phyloP scores from a whole-genome alignment of 345 rosid species.

The Populus deltoides region DNA sequence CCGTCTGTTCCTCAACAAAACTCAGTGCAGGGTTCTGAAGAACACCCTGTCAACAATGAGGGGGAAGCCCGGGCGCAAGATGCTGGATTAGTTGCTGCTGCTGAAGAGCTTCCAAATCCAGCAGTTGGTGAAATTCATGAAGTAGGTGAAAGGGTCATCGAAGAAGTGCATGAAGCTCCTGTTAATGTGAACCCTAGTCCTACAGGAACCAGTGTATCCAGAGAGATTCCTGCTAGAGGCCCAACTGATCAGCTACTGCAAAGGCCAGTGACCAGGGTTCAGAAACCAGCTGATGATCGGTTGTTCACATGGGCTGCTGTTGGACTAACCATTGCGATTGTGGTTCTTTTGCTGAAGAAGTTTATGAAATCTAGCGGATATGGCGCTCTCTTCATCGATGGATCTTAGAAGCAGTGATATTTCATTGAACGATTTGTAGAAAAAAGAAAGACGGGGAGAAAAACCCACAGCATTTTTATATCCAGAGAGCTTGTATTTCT shows the following conservation, averaged over 20 bases:
- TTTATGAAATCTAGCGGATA: conserved; percentile 74
- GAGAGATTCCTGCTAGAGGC: conserved; percentile 33
- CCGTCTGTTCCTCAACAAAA: conserved; percentile 50
- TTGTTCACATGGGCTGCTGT: conserved; percentile 80
- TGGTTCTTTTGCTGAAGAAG: conserved; percentile 85
- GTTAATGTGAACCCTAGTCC: conserved; percentile 29
- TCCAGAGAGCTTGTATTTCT: not conserved
- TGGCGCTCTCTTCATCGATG: conserved; percentile 76
- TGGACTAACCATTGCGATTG: conserved; percentile 79
- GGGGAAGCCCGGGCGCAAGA: conserved; percentile 24
- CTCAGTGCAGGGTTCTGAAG: conserved; percentile 27
- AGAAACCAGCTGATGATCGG: conserved; percentile 72
- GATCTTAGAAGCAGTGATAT: conserved; percentile 40
- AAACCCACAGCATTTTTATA: not conserved
- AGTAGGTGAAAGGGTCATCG: conserved; percentile 39
- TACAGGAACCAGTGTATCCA: conserved; percentile 24
- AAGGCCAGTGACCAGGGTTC: conserved; percentile 39
- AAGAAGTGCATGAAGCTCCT: conserved; percentile 43
- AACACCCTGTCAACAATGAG: conserved; percentile 17
- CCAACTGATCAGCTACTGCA: conserved; percentile 30
- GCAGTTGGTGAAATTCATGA: conserved; percentile 15
- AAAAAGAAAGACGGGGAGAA: not conserved
- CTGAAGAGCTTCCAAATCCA: conserved; percentile 26
- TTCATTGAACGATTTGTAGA: not conserved
- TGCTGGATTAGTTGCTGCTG: conserved; percentile 12